Evolutionary conservation across 2,329 filamentous ascomycete genomes (phyloP), one percentile per base, ranked within the genome.

Genomic region (Dendrostoma leiphaemia): DNA sequence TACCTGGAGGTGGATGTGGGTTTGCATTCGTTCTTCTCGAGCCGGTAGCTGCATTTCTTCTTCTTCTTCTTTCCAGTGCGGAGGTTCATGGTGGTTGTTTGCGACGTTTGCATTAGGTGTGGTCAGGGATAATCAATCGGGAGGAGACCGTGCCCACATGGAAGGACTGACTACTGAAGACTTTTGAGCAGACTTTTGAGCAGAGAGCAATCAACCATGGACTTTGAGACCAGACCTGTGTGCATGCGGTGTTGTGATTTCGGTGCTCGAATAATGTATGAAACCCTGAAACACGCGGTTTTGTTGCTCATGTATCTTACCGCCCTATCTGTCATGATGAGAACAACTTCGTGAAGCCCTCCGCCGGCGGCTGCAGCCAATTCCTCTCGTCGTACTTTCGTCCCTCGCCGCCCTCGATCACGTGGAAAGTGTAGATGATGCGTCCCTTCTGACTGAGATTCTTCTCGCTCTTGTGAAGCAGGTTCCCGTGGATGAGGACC

Each of bases 351-450:
- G 88, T 92, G 67, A 99, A 97, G 0, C 90, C 92, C 38, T 82
- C 82, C 37, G 78, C 75, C 0, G 91, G 88, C 54, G 92, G 91
- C 74, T 97, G 93, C 69, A 99, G 72, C 94, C 94, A 97, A 72
- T 99, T 99, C 71, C 80, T 80, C 72, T 81, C 81, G 71, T 97
- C 94, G 70, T 97, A 99, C 51, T 74, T 76, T 40, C 85, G 76
- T 0, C 71, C 80, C 19, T 88, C 82, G 0, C 54, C 67, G 3
- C 88, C 89, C 73, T 97, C 94, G 65, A 97, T 97, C 54, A 96
- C 83, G 75, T 99, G 94, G 69, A 97, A 99, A 0, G 94, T 97
- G 72, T 97, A 99, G 51, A 97, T 96, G 67, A 94, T 95, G 61
- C 93, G 80, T 21, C 92, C 91, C 77, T 90, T 93, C 60, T 80